Percentiles rank a stretch among this genome's conserved stretches.
Conservation (phyloP, 345 rosid genomes). For the Viola odorata region DNA sequence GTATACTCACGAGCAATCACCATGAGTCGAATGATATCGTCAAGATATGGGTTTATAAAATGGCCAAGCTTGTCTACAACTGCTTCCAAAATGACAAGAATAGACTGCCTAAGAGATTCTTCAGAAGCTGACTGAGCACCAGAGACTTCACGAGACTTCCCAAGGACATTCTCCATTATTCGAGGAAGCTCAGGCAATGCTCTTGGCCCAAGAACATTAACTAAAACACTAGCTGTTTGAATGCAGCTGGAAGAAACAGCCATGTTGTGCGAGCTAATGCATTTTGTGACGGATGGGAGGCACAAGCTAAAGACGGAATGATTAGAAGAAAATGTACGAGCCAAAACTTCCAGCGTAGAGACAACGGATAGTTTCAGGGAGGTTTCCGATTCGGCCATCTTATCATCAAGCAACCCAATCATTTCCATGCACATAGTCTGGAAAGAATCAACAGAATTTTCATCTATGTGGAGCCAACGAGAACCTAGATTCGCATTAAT, state of each 20-base stretch:
- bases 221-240: constrained; percentile 61
- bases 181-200: constrained; percentile 69
- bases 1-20: constrained; percentile 58
- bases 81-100: constrained; percentile 73
- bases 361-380: constrained; percentile 63
- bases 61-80: constrained; percentile 87
- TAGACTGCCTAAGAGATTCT: constrained; percentile 50
- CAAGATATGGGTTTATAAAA: constrained; percentile 82
- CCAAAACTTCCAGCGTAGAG: constrained; percentile 72
- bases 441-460: constrained; percentile 45
- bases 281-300: constrained; percentile 55
- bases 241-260: constrained; percentile 75
- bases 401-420: constrained; percentile 52
- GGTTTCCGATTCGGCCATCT: constrained; percentile 40
- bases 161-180: constrained; percentile 59
- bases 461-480: constrained; percentile 57
- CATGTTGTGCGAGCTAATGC: constrained; percentile 50
- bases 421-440: constrained; percentile 57
- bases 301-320: constrained; percentile 61
- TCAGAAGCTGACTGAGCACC: constrained; percentile 9
- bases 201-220: constrained; percentile 81
- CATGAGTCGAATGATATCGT: constrained; percentile 54
- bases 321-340: constrained; percentile 55
- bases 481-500: constrained; percentile 20
- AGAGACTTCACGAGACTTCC: constrained; percentile 32